Conservation (phyloP, 441 rosid genomes). For the Populus hybrid region DNA sequence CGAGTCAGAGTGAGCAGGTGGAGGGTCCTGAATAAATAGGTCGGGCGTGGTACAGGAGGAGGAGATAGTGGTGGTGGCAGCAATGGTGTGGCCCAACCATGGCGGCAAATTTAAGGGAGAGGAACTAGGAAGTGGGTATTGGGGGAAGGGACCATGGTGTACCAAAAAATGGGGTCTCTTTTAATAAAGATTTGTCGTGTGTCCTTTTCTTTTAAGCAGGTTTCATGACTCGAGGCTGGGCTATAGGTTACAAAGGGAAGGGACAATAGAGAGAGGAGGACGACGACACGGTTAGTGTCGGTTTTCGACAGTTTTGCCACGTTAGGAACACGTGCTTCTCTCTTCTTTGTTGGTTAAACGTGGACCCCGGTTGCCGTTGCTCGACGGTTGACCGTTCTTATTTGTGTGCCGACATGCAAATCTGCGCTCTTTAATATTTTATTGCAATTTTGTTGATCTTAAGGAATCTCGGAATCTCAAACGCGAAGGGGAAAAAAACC, state of each 20-base stretch:
- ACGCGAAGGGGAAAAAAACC: neutral
- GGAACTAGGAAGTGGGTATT: neutral
- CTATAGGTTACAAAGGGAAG: neutral
- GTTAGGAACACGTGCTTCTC: conserved; percentile 41
- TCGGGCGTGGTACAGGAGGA: neutral
- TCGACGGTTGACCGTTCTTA: conserved; percentile 50
- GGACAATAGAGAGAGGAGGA: neutral
- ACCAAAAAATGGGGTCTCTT: neutral
- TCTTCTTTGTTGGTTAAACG: conserved; percentile 13
- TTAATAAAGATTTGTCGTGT: neutral
- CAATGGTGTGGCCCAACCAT: neutral
- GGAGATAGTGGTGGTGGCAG: neutral
- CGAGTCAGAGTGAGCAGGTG: neutral
- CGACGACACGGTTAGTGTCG: conserved; percentile 40
- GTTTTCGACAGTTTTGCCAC: conserved; percentile 52
- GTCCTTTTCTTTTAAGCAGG: neutral
- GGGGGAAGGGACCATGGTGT: neutral
- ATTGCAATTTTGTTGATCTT: neutral
- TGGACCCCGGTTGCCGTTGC: conserved; percentile 19
- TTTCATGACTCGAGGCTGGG: neutral
- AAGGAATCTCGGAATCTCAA: neutral
- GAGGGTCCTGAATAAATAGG: neutral
- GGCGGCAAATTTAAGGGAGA: conserved; percentile 2
- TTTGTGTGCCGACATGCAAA: conserved; percentile 51
- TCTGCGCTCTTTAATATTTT: neutral